These are phyloP conservation scores for Colletotrichum navitas DNA, from an alignment of 2,329 filamentous ascomycete species.

Conservation along the genomic window DNA sequence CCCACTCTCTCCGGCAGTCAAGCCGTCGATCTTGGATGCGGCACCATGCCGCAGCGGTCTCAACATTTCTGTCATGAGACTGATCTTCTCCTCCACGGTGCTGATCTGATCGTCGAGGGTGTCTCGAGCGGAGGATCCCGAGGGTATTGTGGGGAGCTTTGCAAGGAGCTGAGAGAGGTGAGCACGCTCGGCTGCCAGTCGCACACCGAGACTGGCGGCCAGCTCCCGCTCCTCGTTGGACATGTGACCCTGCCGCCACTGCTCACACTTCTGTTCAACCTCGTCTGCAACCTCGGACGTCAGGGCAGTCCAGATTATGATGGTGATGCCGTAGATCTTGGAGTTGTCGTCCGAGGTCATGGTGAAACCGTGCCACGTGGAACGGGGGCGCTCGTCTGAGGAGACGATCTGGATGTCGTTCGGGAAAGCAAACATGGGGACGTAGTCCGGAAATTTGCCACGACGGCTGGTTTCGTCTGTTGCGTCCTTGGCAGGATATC, in stretches of 20 bases:
- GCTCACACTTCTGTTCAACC: conserved; percentile 84
- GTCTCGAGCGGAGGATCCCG: conserved; percentile 85
- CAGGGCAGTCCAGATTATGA: conserved; percentile 93
- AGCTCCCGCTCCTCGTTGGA: conserved; percentile 91
- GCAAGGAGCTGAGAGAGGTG: conserved; percentile 90
- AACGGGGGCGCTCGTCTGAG: conserved; percentile 90
- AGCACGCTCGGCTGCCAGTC: conserved; percentile 87
- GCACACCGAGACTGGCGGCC: conserved; percentile 89
- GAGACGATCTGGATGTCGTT: conserved; percentile 98
- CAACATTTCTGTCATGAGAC: conserved; percentile 94
- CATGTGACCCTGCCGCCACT: conserved; percentile 89
- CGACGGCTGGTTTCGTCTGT: conserved; percentile 83
- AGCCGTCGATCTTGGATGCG: conserved; percentile 95
- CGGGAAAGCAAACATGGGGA: conserved; percentile 99
- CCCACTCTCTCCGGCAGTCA: conserved; percentile 94
- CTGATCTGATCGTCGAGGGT: conserved; percentile 93
- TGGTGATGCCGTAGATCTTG: conserved; percentile 90
- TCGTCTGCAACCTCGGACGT: conserved; percentile 85
- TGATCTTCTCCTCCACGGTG: conserved; percentile 95
- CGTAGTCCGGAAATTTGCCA: conserved; percentile 93
- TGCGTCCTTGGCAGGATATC: conserved; percentile 88
- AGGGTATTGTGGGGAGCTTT: conserved; percentile 82
- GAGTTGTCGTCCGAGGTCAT: conserved; percentile 96
- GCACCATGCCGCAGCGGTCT: conserved; percentile 93
- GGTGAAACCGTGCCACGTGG: conserved; percentile 99